These are phyloP conservation scores for Coniochaeta prunicola DNA, from an alignment of 2,329 filamentous ascomycete species.

Conservation along the genomic window DNA sequence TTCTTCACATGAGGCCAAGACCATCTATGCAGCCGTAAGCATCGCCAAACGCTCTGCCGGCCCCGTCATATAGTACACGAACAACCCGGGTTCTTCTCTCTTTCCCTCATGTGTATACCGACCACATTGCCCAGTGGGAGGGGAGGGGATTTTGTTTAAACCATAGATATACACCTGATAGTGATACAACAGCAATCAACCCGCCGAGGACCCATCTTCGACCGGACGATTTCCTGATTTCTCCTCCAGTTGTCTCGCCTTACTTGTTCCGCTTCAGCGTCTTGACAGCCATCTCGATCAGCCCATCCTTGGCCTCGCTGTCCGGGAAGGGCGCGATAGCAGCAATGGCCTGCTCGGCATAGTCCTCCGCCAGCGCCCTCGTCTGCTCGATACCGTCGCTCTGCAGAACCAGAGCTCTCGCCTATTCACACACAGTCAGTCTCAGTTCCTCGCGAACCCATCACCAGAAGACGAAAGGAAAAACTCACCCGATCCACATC, in stretches of 20 bases:
- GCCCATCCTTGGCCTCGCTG: constrained; percentile 87
- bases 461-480: too few relatives aligned
- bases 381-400: constrained; percentile 92
- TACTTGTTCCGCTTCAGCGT: constrained; percentile 84
- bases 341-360: constrained; percentile 77
- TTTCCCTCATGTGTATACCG: background rate
- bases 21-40: too few relatives aligned
- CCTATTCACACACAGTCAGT: constrained; percentile 46
- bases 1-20: background rate
- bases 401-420: constrained; percentile 72
- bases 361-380: constrained; percentile 80
- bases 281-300: constrained; percentile 91
- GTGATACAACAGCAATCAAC: background rate
- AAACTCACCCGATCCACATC: constrained; percentile 73
- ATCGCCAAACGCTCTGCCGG: background rate
- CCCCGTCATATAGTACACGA: background rate
- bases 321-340: constrained; percentile 82
- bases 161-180: background rate
- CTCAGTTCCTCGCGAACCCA: background rate
- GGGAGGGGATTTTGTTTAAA: background rate
- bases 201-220: background rate
- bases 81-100: background rate
- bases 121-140: background rate
- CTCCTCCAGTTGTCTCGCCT: constrained; percentile 6
- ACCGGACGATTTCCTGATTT: constrained; percentile 4